These are phyloP conservation scores for Heliocybe sulcata DNA, from an alignment of 1,284 basidiomycete genomes.

Conservation along the genomic window DNA sequence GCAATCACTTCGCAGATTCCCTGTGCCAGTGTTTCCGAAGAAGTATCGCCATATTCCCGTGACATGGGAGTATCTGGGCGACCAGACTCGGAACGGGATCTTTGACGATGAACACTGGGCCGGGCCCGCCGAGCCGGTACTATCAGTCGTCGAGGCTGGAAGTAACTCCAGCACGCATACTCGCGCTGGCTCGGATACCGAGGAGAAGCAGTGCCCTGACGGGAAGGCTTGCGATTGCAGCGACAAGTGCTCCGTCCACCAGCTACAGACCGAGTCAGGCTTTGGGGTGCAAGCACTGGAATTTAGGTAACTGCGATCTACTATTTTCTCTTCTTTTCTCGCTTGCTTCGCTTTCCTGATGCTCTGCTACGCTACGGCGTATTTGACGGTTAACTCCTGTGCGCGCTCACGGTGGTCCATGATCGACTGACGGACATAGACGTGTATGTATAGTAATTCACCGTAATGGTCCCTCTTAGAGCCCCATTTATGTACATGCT, in stretches of 20 bases:
- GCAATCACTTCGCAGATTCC: conserved; percentile 1
- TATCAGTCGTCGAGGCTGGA: not conserved
- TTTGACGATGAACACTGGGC: conserved; percentile 4
- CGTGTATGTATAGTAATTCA: too few species aligned
- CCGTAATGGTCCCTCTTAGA: too few species aligned
- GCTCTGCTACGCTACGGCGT: not conserved
- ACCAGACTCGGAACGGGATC: conserved; percentile 3
- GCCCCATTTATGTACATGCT: too few species aligned
- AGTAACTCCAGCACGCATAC: not conserved
- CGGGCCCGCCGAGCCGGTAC: conserved; percentile 1
- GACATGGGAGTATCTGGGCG: conserved; percentile 3
- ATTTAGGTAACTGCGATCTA: too few species aligned
- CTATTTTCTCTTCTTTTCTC: not conserved
- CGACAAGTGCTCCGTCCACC: not conserved
- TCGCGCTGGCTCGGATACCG: not conserved
- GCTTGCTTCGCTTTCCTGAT: not conserved
- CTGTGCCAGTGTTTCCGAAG: conserved; percentile 1
- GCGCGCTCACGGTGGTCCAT: not conserved
- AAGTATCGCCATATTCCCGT: not conserved
- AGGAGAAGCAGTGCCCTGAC: not conserved
- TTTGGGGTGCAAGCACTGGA: too few species aligned
- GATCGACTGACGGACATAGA: not conserved
- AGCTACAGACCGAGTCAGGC: not conserved
- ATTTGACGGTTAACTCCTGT: not conserved
- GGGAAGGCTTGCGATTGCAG: not conserved